Evolutionary conservation across 768 basidiomycete genomes (phyloP).

Genomic region (Mrakia hoshinonis): DNA sequence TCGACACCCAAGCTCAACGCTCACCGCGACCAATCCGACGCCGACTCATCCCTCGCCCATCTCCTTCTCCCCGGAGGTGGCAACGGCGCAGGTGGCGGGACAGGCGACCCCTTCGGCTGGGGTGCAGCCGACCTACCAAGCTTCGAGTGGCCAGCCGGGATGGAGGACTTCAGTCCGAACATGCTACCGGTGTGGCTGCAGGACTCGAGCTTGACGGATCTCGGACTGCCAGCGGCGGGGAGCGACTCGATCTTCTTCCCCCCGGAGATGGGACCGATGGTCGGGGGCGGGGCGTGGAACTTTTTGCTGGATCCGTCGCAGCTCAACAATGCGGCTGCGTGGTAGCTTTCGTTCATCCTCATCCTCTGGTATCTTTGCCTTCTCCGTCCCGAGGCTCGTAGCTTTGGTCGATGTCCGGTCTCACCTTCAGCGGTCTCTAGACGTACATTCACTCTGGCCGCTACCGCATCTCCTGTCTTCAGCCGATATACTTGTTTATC

Average conservation of each 20-base stretch:
- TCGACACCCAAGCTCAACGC: conserved; percentile 32
- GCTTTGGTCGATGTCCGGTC: no score
- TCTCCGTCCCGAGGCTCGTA: no score
- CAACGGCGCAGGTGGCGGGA: neutral
- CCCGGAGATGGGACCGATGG: conserved; percentile 20
- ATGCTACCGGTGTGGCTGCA: conserved; percentile 86
- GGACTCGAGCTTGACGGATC: conserved; percentile 53
- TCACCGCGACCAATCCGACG: neutral
- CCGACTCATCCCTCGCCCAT: neutral
- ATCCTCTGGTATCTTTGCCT: no score
- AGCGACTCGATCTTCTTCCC: conserved; percentile 78
- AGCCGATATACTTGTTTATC: no score
- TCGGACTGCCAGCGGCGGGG: conserved; percentile 83
- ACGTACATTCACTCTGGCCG: no score
- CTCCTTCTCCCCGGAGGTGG: neutral
- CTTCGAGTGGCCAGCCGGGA: conserved; percentile 50
- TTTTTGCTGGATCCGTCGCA: conserved; percentile 14
- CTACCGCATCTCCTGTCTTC: no score
- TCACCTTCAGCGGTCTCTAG: no score
- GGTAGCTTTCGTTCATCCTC: neutral
- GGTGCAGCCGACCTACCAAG: conserved; percentile 58
- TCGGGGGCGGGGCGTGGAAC: conserved; percentile 8
- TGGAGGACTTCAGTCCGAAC: conserved; percentile 57
- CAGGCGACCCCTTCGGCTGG: conserved; percentile 13
- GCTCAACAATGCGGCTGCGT: neutral